These are phyloP conservation scores for Penicillium sp. DNA, from an alignment of 2,329 filamentous ascomycete species.

Conservation along the genomic window DNA sequence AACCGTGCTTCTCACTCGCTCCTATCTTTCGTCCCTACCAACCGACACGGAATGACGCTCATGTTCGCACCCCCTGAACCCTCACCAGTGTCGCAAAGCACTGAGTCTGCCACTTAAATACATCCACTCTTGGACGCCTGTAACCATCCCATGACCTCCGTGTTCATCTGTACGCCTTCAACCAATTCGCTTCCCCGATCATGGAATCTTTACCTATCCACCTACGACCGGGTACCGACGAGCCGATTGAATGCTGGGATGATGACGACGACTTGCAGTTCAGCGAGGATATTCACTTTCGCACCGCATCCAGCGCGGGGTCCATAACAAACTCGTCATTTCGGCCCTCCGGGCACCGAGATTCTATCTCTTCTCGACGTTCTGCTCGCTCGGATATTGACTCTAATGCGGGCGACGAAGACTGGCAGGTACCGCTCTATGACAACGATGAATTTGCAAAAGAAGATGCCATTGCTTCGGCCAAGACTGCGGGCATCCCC, in stretches of 20 bases:
- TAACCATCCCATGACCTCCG: not conserved
- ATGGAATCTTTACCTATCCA: conserved; percentile 43
- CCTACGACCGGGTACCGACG: conserved; percentile 33
- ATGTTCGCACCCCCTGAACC: conserved; percentile 14
- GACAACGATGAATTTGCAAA: conserved; percentile 83
- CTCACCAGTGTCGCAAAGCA: conserved; percentile 23
- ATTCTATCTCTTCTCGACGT: conserved; percentile 76
- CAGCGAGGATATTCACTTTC: conserved; percentile 46
- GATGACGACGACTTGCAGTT: conserved; percentile 50
- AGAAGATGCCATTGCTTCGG: conserved; percentile 79
- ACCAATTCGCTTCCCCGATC: conserved; percentile 10
- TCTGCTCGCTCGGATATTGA: conserved; percentile 82
- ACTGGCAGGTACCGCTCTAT: conserved; percentile 81
- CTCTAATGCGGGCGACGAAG: conserved; percentile 72
- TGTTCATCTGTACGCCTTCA: not conserved
- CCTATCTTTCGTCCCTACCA: not conserved
- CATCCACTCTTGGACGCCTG: not conserved
- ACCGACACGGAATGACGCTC: conserved; percentile 31
- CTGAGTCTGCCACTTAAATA: conserved; percentile 19
- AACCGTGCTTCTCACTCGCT: not conserved
- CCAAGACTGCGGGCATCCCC: conserved; percentile 85
- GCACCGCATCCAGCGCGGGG: conserved; percentile 45
- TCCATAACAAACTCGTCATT: conserved; percentile 46
- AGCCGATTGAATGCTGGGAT: conserved; percentile 50
- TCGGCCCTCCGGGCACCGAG: conserved; percentile 54